A percentile compares a stretch with the other conserved stretches of the same genome.
These are phyloP conservation scores for Pseudopediastrum boryanum DNA, from an alignment of 139 green algal species.

Conservation along the genomic window DNA sequence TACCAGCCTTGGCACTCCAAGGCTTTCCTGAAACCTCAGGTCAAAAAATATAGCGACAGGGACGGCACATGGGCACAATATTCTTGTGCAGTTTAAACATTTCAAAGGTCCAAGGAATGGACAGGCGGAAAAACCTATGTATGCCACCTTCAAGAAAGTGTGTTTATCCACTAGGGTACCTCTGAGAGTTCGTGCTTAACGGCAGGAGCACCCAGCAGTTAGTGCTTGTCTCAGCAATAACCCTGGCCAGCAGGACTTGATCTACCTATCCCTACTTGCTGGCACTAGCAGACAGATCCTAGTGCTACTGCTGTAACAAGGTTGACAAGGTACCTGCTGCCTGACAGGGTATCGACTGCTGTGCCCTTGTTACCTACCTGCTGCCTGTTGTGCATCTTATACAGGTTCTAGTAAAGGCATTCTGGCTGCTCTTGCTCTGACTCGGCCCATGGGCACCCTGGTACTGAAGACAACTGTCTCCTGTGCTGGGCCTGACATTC, in stretches of 20 bases:
- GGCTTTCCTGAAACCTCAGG: too few species aligned
- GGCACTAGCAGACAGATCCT: neutral
- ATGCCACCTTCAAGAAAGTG: too few species aligned
- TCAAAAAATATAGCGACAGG: too few species aligned
- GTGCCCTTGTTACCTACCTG: neutral
- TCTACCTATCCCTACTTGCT: neutral
- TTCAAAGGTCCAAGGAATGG: too few species aligned
- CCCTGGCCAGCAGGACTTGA: neutral
- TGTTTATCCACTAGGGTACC: too few species aligned
- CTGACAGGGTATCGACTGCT: neutral
- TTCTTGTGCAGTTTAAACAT: too few species aligned
- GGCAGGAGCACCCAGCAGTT: neutral
- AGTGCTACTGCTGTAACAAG: neutral
- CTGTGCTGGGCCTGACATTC: constrained; percentile 32
- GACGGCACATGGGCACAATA: too few species aligned
- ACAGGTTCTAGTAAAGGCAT: constrained; percentile 56
- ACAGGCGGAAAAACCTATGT: too few species aligned
- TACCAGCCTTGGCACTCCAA: too few species aligned
- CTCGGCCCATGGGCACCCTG: constrained; percentile 60
- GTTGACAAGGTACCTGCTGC: neutral
- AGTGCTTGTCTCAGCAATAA: neutral
- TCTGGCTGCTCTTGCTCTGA: constrained; percentile 48
- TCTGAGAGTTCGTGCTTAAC: too few species aligned
- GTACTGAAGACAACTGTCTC: constrained; percentile 77
- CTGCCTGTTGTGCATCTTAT: neutral